Conservation (phyloP, 345 rosid genomes). For the Balakata baccata region DNA sequence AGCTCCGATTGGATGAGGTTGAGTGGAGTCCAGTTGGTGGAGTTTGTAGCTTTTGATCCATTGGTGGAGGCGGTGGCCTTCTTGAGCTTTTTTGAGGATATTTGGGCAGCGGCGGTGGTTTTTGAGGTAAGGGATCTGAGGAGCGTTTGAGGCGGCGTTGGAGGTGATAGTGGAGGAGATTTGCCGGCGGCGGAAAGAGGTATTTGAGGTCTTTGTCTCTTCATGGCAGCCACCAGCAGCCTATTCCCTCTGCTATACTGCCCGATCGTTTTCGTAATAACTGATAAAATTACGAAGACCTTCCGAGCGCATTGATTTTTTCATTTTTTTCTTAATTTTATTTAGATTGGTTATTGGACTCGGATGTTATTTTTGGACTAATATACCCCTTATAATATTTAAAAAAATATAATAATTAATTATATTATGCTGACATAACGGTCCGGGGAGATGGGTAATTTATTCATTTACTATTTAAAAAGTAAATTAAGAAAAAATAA, state of each 20-base stretch:
- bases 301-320: no score
- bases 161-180: slow-evolving; percentile 13
- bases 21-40: slow-evolving; percentile 52
- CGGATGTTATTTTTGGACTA: no score
- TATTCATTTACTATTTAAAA: no score
- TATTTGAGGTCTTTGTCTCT: slow-evolving; percentile 43
- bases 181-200: slow-evolving; percentile 24
- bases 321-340: no score
- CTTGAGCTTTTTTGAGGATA: neutral
- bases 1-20: slow-evolving; percentile 60
- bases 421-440: no score
- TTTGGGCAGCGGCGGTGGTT: slow-evolving; percentile 22
- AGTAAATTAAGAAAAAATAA: no score
- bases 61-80: neutral
- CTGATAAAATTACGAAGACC: no score
- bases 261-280: no score
- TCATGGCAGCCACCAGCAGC: slow-evolving; percentile 31
- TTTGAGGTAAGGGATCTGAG: slow-evolving; percentile 4
- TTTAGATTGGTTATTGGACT: no score
- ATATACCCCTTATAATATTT: no score
- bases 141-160: slow-evolving; percentile 6
- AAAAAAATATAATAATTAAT: no score
- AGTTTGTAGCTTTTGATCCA: neutral
- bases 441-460: no score
- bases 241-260: neutral